Evolutionary conservation across 2,329 filamentous ascomycete genomes (phyloP), one percentile per base, ranked within the genome.

Genomic region (Pseudocercospora musae): DNA sequence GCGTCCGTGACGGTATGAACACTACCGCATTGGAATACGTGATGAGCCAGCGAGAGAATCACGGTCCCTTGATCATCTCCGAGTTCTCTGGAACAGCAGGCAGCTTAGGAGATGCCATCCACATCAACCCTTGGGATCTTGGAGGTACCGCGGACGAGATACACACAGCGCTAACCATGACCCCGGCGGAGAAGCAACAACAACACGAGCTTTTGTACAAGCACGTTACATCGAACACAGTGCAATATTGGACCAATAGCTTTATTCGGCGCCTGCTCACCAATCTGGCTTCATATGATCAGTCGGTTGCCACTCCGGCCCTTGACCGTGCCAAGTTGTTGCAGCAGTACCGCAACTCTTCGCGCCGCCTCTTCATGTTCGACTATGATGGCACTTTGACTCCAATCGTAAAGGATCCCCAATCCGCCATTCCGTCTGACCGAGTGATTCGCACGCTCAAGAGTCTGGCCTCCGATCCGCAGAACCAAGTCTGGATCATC

Each of bases 361-460:
- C 85, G 65, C 91, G 90, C 77, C 87, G 95, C 10, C 82, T 99
- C 2, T 96, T 98, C 81, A 94, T 99, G 91, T 97, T 98, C 74
- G 95, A 99, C 78, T 99, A 99, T 72, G 95, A 99, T 75, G 95
- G 95, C 53, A 99, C 95, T 0, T 84, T 99, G 59, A 98, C 95
- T 3, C 91, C 93, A 0, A 98, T 99, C 70, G 95, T 98, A 59
- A 89, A 90, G 69, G 92, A 98, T 72, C 95, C 95, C 1, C 88
- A 89, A 68, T 88, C 92, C 4, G 95, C 95, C 2, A 88, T 97
- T 42, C 95, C 95, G 0, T 94, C 93, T 0, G 89, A 92, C 69
- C 87, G 88, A 21, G 86, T 97, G 21, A 88, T 96, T 54, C 85
- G 88, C 29, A 93, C 89, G 0, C 82, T 99, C 62, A 91, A 89